These are phyloP conservation scores for Mycocentrospora acerina DNA, from an alignment of 2,329 filamentous ascomycete species.

Conservation along the genomic window DNA sequence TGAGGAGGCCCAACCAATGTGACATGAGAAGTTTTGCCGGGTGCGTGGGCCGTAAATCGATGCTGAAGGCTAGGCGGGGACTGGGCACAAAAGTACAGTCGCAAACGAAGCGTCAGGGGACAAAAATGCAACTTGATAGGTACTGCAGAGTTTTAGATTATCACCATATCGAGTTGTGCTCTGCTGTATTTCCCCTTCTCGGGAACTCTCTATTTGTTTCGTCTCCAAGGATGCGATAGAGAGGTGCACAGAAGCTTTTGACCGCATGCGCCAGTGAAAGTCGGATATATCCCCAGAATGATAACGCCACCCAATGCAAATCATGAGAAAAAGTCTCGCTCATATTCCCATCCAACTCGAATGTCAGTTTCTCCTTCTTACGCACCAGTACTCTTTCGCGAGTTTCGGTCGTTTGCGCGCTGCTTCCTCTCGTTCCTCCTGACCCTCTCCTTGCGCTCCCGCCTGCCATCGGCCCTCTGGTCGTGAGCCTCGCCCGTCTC, in stretches of 20 bases:
- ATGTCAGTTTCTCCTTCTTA: constrained; percentile 12
- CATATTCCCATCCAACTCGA: constrained; percentile 7
- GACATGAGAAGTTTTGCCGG: too few relatives aligned
- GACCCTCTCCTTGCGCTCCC: constrained; percentile 56
- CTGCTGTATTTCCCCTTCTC: too few relatives aligned
- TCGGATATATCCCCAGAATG: constrained; percentile 15
- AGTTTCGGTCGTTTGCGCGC: constrained; percentile 63
- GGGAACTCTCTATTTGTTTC: too few relatives aligned
- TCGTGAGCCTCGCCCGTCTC: constrained; percentile 64
- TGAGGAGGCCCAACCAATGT: too few relatives aligned
- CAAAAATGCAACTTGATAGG: too few relatives aligned
- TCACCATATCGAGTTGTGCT: too few relatives aligned
- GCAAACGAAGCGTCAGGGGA: too few relatives aligned
- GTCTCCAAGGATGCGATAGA: too few relatives aligned
- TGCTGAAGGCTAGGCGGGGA: too few relatives aligned
- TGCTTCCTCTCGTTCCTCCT: constrained; percentile 47
- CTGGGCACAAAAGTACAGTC: too few relatives aligned
- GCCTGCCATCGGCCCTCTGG: constrained; percentile 59
- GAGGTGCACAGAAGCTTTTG: constrained; percentile 4
- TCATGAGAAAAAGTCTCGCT: constrained; percentile 13
- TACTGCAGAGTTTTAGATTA: too few relatives aligned
- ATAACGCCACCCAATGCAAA: constrained; percentile 35
- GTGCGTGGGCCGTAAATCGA: too few relatives aligned
- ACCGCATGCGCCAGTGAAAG: constrained; percentile 12
- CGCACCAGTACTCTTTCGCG: constrained; percentile 56